Percentiles rank a stretch among this genome's conserved stretches.
Conservation (phyloP, 352 stramenopile species). For the Globisporangium alternatum region DNA sequence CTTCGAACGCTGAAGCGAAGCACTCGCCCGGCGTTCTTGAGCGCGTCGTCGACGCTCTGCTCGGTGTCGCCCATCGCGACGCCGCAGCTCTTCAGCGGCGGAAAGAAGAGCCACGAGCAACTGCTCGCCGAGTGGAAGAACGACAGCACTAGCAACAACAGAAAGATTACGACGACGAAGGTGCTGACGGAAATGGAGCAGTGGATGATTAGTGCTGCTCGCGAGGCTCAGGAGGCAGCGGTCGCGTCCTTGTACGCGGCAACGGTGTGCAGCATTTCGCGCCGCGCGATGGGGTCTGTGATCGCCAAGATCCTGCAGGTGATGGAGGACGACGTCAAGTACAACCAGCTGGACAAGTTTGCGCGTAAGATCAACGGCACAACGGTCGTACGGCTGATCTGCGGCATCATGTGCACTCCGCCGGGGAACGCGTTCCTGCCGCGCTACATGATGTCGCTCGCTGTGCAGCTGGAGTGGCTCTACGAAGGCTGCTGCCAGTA, state of each 20-base stretch:
- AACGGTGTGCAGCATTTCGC: conserved; percentile 78
- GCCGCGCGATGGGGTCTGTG: conserved; percentile 75
- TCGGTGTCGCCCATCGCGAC: conserved; percentile 38
- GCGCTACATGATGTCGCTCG: conserved; percentile 88
- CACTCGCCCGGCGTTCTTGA: conserved; percentile 35
- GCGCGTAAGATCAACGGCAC: conserved; percentile 62
- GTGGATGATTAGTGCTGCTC: conserved; percentile 44
- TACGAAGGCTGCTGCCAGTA: conserved; percentile 58
- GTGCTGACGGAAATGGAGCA: conserved; percentile 46
- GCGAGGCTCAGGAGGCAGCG: conserved; percentile 62
- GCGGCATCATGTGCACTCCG: conserved; percentile 70
- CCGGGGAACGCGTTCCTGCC: conserved; percentile 69
- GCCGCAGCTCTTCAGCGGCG: conserved; percentile 6
- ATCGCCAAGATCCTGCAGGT: conserved; percentile 80
- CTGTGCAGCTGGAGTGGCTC: conserved; percentile 67
- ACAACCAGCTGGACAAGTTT: conserved; percentile 53
- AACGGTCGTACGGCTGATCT: conserved; percentile 67
- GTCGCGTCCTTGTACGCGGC: conserved; percentile 79
- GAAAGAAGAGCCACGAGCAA: conserved; percentile 2
- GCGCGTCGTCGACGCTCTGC: conserved; percentile 35
- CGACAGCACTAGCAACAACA: conserved; percentile 4
- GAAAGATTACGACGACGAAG: conserved; percentile 4
- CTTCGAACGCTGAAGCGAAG: conserved; percentile 66
- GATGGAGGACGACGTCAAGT: conserved; percentile 80
- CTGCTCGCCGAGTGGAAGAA: conserved; percentile 3